Evolutionary conservation across 2,329 filamentous ascomycete species (phyloP).

Genomic region (Neurospora sp.): DNA sequence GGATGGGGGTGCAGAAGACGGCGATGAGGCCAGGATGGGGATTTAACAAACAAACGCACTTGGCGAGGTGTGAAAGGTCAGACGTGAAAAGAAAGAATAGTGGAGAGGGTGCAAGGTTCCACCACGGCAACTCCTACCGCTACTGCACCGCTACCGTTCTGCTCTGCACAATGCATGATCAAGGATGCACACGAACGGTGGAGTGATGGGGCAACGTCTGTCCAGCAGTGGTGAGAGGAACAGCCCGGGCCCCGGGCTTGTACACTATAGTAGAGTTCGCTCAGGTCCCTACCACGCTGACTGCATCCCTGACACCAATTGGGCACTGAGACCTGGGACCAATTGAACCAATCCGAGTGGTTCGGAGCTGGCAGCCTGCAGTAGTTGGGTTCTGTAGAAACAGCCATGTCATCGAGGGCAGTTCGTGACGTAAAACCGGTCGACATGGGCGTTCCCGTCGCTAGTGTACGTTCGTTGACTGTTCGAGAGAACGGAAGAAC

Average conservation of each 20-base stretch:
- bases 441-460: background rate
- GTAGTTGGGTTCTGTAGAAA: background rate
- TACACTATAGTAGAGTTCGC: background rate
- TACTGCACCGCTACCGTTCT: background rate
- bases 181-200: background rate
- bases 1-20: background rate
- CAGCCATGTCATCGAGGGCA: background rate
- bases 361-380: background rate
- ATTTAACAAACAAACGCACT: background rate
- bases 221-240: background rate
- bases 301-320: background rate
- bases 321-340: background rate
- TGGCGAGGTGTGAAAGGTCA: background rate
- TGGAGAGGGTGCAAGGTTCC: background rate
- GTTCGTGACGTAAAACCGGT: background rate
- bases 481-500: background rate
- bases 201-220: background rate
- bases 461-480: background rate
- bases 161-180: background rate
- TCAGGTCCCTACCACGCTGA: background rate
- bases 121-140: background rate
- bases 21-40: background rate
- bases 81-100: background rate
- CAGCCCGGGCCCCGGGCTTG: background rate
- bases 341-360: background rate